phyloP scores from a whole-genome alignment of 371 early-diverging fungal genomes.

The Mortierella sp. region DNA sequence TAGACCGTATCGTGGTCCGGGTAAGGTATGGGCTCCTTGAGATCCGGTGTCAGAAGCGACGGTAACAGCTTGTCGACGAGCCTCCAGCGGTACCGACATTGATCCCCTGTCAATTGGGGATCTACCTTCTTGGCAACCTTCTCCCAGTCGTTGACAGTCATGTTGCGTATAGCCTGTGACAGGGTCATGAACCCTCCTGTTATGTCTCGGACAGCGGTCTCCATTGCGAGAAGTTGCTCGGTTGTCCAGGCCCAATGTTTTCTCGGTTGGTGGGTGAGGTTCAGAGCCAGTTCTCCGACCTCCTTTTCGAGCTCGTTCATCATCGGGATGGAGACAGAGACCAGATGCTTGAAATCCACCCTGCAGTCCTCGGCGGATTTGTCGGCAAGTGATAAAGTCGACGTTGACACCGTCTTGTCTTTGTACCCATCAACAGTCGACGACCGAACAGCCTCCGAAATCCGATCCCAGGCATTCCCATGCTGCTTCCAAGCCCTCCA shows the following conservation, averaged over 20 bases:
- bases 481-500: conserved; percentile 13
- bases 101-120: background rate
- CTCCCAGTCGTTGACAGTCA: conserved; percentile 1
- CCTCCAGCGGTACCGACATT: conserved; percentile 19
- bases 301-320: background rate
- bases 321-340: background rate
- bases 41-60: background rate
- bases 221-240: background rate
- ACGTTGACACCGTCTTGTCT: background rate
- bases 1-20: background rate
- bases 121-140: background rate
- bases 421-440: background rate
- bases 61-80: background rate
- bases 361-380: conserved; percentile 8
- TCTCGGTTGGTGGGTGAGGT: background rate
- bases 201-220: background rate
- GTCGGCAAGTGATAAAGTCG: background rate
- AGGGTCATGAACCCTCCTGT: background rate
- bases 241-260: conserved; percentile 2
- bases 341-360: conserved; percentile 15
- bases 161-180: background rate
- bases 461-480: conserved; percentile 16
- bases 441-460: conserved; percentile 14
- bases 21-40: background rate
- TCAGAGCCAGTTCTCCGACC: background rate